Base-by-base conservation (phyloP, 768 basidiomycete species). In the Lentinula edodes region DNA sequence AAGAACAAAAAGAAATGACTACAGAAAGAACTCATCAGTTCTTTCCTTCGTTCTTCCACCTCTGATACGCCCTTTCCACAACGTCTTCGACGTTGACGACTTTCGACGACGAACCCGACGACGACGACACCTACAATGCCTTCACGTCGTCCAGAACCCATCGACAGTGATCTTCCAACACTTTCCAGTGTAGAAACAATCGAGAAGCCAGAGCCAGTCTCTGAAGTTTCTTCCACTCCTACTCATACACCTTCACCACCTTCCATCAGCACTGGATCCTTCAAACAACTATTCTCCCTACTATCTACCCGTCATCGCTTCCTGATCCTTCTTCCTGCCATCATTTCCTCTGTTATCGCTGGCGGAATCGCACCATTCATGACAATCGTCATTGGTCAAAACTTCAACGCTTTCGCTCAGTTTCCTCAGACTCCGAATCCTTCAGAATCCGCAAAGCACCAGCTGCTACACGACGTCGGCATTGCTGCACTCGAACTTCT, bases 331-430 rank as follows among this genome's bases (percentile, higher is more conserved):
- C 58, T 87, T 28, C 93, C 93, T 2, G 91, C 88, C 5, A 65
- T 86, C 61, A 20, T 81, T 51, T 79, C 84, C 28, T 88, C 91
- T n/a, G 56, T 88, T 51, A 74, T 81, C 45, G 79, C 87, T 1
- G 89, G 90, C 38, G 83, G 87, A 43, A 79, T 93, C 52, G 90
- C 88, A 0, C 93, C 93, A 3, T 91, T 89, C 78, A 94, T 95
- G 91, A 93, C 93, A 8, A 77, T 82, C 46, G 83, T 92, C 66
- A 77, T 94, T 67, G 93, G 93, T 56, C 82, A 86, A 58, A 83
- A 84, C 9, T 93, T 95, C 76, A 78, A 88, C 58, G 77, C 84
- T 0, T 91, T 94, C 68, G 82, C 90, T 3, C 87, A 88, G 34
- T 78, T 78, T 64, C 72, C 75, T 12, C 66, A 72, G 34, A 65